A percentile compares a stretch with the other conserved stretches of the same genome.
Conservation (phyloP, 2,329 filamentous ascomycete genomes). For the Grosmannia serpens region DNA sequence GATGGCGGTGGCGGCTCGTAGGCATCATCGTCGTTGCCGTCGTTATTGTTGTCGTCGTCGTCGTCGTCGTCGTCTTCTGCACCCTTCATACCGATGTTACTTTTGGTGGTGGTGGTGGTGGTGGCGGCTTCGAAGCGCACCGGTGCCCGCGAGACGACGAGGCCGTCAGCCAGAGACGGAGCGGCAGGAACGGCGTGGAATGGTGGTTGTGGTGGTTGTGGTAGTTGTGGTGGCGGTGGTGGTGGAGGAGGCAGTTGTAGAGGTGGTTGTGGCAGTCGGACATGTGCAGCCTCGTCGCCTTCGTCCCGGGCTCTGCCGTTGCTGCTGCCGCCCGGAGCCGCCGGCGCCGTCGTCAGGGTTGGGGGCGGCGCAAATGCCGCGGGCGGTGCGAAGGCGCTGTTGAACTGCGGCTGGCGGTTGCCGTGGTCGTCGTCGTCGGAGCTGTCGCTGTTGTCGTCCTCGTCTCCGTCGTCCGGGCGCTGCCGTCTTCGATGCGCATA, state of each 20-base stretch:
- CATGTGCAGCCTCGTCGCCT: background rate
- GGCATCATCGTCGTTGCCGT: background rate
- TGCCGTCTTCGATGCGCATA: slow-evolving; percentile 57
- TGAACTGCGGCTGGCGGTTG: background rate
- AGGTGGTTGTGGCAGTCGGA: background rate
- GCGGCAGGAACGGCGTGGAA: background rate
- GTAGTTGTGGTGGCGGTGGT: slow-evolving; percentile 23
- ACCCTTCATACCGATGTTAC: no score
- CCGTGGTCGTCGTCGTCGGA: slow-evolving; percentile 20
- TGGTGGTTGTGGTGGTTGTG: slow-evolving; percentile 6
- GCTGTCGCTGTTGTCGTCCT: slow-evolving; percentile 13
- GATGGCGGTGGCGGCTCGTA: slow-evolving; percentile 6
- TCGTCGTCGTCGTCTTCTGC: no score
- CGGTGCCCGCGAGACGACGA: slow-evolving; percentile 65
- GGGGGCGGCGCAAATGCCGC: slow-evolving; percentile 23
- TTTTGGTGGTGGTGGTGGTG: slow-evolving; percentile 23
- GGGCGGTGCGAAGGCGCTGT: slow-evolving; percentile 38
- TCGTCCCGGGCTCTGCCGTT: no score
- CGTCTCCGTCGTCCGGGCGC: slow-evolving; percentile 26
- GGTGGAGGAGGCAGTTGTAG: slow-evolving; percentile 17
- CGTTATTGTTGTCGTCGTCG: slow-evolving; percentile 17
- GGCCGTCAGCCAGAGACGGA: slow-evolving; percentile 18
- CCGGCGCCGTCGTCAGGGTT: slow-evolving; percentile 18
- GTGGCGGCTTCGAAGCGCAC: slow-evolving; percentile 53
- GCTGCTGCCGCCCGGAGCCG: background rate